Evolutionary conservation across 2,329 filamentous ascomycete genomes (phyloP), one percentile per base, ranked within the genome.

Genomic region (Sarocladium kiliense): DNA sequence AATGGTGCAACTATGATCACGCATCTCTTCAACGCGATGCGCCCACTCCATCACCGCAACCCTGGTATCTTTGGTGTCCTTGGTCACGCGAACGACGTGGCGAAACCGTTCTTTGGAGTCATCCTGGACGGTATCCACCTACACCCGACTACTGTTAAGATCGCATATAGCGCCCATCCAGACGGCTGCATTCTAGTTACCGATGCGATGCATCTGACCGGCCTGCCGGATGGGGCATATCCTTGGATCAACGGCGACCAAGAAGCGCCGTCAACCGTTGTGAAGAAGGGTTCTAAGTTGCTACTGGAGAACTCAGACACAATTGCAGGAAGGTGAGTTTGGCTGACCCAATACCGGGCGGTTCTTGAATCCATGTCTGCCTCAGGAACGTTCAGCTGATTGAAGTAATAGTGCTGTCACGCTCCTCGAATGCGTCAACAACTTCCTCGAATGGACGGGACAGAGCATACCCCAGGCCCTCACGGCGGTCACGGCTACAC

Each of bases 11-110:
- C 82, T 50, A 96, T 95, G 89, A 88, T 96, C 61, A 96, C 91
- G 0, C 91, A 96, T 65, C 78, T 96, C 1, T 96, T 96, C 81
- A 96, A 96, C 68, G 91, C 91, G 26, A 96, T 96, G 91, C 81
- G 86, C 1, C 91, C 91, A 14, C 82, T 96, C 53, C 89, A 94
- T 69, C 91, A 97, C 76, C 87, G 92, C 57, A 91, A 96, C 70
- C 91, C 92, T 0, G 91, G 91, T 36, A 85, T 96, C 62, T 96
- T 96, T 67, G 92, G 92, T 26, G 83, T 95, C 0, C 75, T 97
- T 14, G 91, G 91, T 57, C 80, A 81, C 58, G 80, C 80, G 9
- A 80, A 86, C 63, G 77, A 70, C 58, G 65, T 74, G 55, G 68
- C 72, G 12, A 78, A 86, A 53, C 91, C 91, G 0, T 96, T 81